Evolutionary conservation across 306 rosid species (phyloP).

Genomic region (Gynostemma pentaphyllum): DNA sequence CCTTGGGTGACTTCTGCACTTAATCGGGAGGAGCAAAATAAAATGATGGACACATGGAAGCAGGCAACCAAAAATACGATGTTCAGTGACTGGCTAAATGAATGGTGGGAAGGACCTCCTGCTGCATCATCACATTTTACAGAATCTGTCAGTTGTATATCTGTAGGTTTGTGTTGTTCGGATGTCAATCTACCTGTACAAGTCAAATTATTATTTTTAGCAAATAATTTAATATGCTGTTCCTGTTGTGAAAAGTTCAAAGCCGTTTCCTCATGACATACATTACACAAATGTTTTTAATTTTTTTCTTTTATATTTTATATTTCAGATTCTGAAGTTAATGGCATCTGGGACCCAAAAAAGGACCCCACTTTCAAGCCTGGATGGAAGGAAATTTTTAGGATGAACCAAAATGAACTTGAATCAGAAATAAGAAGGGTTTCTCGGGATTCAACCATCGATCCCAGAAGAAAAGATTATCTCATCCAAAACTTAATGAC

Average conservation of each 20-base stretch:
- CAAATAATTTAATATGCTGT: not conserved
- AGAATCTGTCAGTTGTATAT: slow-evolving; percentile 19
- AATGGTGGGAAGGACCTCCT: slow-evolving; percentile 82
- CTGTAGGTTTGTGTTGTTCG: slow-evolving; percentile 4
- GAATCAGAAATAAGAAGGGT: slow-evolving; percentile 96
- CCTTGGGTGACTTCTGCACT: slow-evolving; percentile 99
- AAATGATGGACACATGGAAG: slow-evolving; percentile 98
- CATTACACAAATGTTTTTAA: not conserved
- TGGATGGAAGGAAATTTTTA: slow-evolving; percentile 98
- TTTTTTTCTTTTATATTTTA: not conserved
- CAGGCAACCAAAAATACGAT: slow-evolving; percentile 93
- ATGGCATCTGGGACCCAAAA: slow-evolving; percentile 56
- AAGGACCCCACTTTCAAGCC: slow-evolving; percentile 94
- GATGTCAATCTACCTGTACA: slow-evolving; percentile 3
- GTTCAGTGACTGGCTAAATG: slow-evolving; percentile 98
- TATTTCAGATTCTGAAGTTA: slow-evolving; percentile 46
- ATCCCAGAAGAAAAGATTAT: slow-evolving; percentile 95
- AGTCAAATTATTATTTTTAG: not conserved
- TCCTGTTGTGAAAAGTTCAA: not conserved
- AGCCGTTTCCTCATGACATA: not conserved
- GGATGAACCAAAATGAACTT: slow-evolving; percentile 93
- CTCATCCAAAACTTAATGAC: slow-evolving; percentile 97
- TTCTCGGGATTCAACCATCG: slow-evolving; percentile 75
- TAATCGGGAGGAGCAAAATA: slow-evolving; percentile 90
- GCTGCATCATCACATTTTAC: slow-evolving; percentile 32